Percentiles rank a stretch among this genome's conserved stretches.
These are phyloP conservation scores for Coemansia interrupta DNA, from an alignment of 192 early-diverging fungal genomes.

Conservation along the genomic window DNA sequence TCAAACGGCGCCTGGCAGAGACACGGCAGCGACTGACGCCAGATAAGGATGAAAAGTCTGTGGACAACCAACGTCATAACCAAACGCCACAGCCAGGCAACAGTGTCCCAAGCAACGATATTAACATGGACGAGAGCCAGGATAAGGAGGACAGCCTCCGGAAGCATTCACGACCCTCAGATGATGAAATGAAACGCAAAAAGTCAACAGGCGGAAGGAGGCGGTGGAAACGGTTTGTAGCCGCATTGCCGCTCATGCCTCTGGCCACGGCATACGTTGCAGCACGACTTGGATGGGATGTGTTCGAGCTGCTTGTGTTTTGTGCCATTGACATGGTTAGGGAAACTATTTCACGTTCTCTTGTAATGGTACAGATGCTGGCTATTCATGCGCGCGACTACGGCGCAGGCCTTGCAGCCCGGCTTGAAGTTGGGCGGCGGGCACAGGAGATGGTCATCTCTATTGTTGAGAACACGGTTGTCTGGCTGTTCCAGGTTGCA, in stretches of 20 bases:
- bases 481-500: constrained; percentile 25
- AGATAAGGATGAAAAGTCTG: background rate
- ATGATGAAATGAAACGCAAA: background rate
- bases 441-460: constrained; percentile 11
- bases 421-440: constrained; percentile 18
- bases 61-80: background rate
- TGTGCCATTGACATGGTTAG: constrained; percentile 28
- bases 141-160: no score
- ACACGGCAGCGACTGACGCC: constrained; percentile 20
- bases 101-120: background rate
- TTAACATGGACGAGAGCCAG: background rate
- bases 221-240: constrained; percentile 40
- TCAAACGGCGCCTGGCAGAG: constrained; percentile 25
- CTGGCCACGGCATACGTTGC: constrained; percentile 40
- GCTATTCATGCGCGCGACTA: background rate
- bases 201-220: background rate
- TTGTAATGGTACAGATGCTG: background rate
- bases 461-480: constrained; percentile 27
- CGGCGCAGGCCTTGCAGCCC: background rate
- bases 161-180: no score
- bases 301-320: constrained; percentile 44
- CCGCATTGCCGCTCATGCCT: constrained; percentile 39
- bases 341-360: background rate
- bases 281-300: constrained; percentile 32
- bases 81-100: background rate